Percentiles rank a stretch among this genome's conserved stretches.
phyloP scores from a whole-genome alignment of 1,284 basidiomycete genomes.

The Puccinia triticina region DNA sequence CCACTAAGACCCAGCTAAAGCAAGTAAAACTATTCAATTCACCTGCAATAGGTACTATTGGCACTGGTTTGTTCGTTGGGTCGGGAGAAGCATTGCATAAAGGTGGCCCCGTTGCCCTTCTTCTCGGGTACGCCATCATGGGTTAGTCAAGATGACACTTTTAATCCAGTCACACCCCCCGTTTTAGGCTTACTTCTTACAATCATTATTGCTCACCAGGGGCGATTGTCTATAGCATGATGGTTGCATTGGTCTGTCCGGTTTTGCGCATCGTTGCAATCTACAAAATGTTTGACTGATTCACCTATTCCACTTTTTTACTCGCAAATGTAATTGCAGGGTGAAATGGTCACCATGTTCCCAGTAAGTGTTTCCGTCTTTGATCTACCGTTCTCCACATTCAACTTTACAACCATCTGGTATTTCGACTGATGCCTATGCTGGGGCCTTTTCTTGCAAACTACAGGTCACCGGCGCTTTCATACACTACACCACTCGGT shows the following conservation, averaged over 20 bases:
- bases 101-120: conserved; percentile 33
- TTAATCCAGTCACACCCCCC: background rate
- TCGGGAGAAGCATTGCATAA: conserved; percentile 17
- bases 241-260: conserved; percentile 41
- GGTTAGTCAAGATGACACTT: background rate
- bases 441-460: background rate
- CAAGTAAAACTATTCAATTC: background rate
- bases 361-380: conserved; percentile 4
- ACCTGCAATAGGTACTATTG: conserved; percentile 25
- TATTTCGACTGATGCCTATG: background rate
- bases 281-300: background rate
- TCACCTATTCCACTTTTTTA: background rate
- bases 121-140: conserved; percentile 41
- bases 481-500: conserved; percentile 36
- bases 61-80: conserved; percentile 42
- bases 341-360: conserved; percentile 47
- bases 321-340: conserved; percentile 5
- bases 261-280: background rate
- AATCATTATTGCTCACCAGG: background rate
- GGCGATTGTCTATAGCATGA: conserved; percentile 36
- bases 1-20: background rate
- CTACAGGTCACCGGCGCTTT: conserved; percentile 38
- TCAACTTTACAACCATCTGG: background rate
- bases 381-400: no score
- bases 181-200: background rate